phyloP scores from a whole-genome alignment of 495 filamentous ascomycete genomes.

The Penicillium herquei region DNA sequence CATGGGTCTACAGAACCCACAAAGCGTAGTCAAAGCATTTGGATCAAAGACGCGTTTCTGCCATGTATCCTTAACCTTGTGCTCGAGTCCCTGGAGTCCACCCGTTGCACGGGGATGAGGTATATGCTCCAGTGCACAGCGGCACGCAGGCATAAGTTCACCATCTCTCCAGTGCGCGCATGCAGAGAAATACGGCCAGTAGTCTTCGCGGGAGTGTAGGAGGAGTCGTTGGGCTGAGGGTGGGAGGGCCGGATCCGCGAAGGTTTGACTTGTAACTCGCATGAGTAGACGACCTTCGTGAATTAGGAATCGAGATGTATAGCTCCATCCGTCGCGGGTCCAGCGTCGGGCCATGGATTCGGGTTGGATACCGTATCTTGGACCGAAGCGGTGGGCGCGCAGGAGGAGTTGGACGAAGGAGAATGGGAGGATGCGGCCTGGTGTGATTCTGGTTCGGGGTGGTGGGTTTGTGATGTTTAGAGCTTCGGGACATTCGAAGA shows the following conservation, averaged over 20 bases:
- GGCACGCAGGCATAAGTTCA: constrained; percentile 54
- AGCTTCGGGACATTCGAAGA: constrained; percentile 51
- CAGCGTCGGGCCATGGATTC: constrained; percentile 47
- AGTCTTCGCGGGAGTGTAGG: constrained; percentile 57
- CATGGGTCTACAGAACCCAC: constrained; percentile 54
- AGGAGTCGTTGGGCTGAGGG: constrained; percentile 47
- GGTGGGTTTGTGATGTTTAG: constrained; percentile 38
- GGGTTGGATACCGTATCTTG: constrained; percentile 43
- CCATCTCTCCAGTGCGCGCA: constrained; percentile 62
- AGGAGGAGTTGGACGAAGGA: constrained; percentile 53
- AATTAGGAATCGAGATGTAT: constrained; percentile 49
- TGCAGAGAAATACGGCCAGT: constrained; percentile 57
- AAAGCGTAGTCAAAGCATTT: constrained; percentile 47
- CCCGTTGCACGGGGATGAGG: constrained; percentile 39
- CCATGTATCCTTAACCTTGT: constrained; percentile 37
- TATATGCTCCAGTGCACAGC: constrained; percentile 58
- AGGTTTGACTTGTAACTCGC: constrained; percentile 46
- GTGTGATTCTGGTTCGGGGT: constrained; percentile 50
- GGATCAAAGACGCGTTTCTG: constrained; percentile 37
- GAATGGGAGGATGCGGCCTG: constrained; percentile 51
- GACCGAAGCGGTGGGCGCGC: constrained; percentile 39
- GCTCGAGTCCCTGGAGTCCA: constrained; percentile 39
- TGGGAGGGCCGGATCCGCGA: constrained; percentile 43
- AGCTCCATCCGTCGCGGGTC: constrained; percentile 49
- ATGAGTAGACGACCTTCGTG: constrained; percentile 52